Conservation (phyloP, 768 basidiomycete species). For the Lactifluus subvellereus region DNA sequence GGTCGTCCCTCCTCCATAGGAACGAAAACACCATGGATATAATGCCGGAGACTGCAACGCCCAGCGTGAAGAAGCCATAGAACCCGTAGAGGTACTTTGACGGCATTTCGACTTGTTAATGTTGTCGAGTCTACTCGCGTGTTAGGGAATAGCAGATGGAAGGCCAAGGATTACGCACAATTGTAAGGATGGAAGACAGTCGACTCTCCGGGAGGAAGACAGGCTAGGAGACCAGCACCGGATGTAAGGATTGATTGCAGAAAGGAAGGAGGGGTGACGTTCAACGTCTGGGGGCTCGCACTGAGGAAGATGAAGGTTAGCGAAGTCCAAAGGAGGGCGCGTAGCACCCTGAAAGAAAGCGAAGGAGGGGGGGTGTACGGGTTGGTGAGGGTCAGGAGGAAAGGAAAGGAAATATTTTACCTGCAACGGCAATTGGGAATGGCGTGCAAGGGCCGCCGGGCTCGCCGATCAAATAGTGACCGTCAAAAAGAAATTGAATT, state of each 20-base stretch:
- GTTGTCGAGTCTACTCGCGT: background rate
- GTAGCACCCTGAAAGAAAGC: slow-evolving; percentile 23
- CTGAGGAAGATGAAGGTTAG: slow-evolving; percentile 33
- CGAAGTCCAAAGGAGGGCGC: slow-evolving; percentile 21
- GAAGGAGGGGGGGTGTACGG: slow-evolving; percentile 28
- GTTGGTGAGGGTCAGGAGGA: slow-evolving; percentile 1
- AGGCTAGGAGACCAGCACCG: slow-evolving; percentile 13
- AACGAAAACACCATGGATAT: slow-evolving; percentile 63
- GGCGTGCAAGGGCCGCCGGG: background rate
- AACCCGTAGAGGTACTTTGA: slow-evolving; percentile 63
- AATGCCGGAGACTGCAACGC: slow-evolving; percentile 63
- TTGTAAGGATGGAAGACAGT: background rate
- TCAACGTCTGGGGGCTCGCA: slow-evolving; percentile 18
- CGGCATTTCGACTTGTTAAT: slow-evolving; percentile 45
- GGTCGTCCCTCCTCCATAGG: slow-evolving; percentile 59
- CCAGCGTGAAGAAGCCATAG: slow-evolving; percentile 68
- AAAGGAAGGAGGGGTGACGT: slow-evolving; percentile 13
- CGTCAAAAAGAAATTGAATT: slow-evolving; percentile 11
- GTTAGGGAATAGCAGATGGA: background rate
- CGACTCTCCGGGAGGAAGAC: background rate
- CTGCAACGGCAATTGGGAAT: background rate
- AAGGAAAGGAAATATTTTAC: slow-evolving; percentile 16
- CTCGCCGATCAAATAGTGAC: background rate
- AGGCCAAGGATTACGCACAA: background rate
- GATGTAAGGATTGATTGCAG: background rate